phyloP scores from a whole-genome alignment of 1,284 basidiomycete genomes.

The Austropuccinia psidii region DNA sequence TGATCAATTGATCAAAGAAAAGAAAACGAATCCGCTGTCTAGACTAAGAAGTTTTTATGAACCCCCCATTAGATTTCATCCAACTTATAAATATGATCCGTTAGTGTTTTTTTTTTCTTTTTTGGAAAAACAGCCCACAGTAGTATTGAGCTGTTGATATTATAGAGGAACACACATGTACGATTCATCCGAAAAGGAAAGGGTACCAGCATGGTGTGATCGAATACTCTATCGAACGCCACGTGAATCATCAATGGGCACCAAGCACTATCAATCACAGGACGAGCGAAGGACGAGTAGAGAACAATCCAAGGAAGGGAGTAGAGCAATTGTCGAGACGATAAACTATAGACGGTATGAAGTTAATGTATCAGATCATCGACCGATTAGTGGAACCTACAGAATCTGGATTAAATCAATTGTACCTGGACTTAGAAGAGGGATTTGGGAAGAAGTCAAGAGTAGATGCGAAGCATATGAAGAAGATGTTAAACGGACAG shows the following conservation, averaged over 20 bases:
- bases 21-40: constrained; percentile 74
- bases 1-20: constrained; percentile 84
- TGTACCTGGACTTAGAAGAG: constrained; percentile 23
- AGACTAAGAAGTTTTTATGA: constrained; percentile 75
- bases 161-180: constrained; percentile 58
- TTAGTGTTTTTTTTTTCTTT: constrained; percentile 45
- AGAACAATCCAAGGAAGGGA: constrained; percentile 50
- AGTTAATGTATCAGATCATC: constrained; percentile 46
- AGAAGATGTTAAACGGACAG: not conserved
- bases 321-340: constrained; percentile 19
- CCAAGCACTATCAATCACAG: not conserved
- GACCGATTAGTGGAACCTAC: constrained; percentile 32
- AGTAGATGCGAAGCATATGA: not conserved
- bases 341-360: constrained; percentile 46
- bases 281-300: constrained; percentile 64
- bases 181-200: constrained; percentile 77
- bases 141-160: not conserved
- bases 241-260: constrained; percentile 48
- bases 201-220: constrained; percentile 93
- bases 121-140: not conserved
- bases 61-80: constrained; percentile 68
- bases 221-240: constrained; percentile 73
- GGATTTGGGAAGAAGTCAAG: not conserved
- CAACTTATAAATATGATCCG: constrained; percentile 93
- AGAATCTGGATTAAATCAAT: constrained; percentile 1